Evolutionary conservation across 2,329 filamentous ascomycete species (phyloP), one percentile per base, ranked within the genome.

Genomic region (Dothistroma pini): DNA sequence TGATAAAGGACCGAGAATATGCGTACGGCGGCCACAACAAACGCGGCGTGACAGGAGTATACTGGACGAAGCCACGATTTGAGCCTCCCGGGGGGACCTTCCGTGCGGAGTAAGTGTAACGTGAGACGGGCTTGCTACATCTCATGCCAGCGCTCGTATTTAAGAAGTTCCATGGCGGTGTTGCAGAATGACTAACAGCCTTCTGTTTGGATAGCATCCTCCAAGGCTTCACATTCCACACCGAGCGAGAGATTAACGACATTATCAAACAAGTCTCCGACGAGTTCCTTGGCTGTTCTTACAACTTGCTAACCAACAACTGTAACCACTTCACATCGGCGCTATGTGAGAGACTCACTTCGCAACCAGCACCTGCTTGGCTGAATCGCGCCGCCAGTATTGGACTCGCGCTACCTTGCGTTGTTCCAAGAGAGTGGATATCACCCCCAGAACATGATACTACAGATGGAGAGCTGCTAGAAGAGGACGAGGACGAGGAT

Each of bases 301-400:
- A 96, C 76, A 93, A 95, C 70, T 83, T 96, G 14, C 81, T 96
- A 50, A 91, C 87, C 21, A 86, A 86, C 68, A 96, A 96, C 75
- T 96, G 91, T 82, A 96, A 96, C 74, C 91, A 96, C 74, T 96
- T 96, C 74, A 93, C 90, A 1, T 86, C 86, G 21, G 86, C 89
- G 69, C 82, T 96, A 19, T 92, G 89, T 75, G 81, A 88, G 72
- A 84, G 84, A 66, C 81, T 96, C 58, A 93, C 89, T 1, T 85
- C 87, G 6, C 83, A 84, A 51, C 79, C 86, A 0, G 89, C 89
- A 0, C 91, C 91, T 0, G 77, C 75, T 19, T 96, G 90, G 89
- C 78, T 96, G 57, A 96, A 96, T 71, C 84, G 91, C 58, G 91
- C 91, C 1, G 91, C 91, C n/a, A 88, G 84, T 68, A 90, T 96